Evolutionary conservation across 805 yeast genomes (phyloP), one percentile per base, ranked within the genome.

Genomic region (Saturnispora sekii): DNA sequence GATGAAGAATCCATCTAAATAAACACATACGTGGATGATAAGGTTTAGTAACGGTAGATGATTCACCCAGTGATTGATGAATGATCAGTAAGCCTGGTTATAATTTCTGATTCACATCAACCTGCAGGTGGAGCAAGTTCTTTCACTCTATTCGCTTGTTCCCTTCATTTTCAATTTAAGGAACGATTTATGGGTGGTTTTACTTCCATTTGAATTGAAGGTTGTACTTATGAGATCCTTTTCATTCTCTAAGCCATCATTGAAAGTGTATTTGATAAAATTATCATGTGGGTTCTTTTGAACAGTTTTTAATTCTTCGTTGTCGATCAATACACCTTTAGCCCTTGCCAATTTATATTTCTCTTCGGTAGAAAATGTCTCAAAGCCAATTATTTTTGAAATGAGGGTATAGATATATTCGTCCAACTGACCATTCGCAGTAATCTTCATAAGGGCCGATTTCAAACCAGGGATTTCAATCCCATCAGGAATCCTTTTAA

Each of bases 401-500:
- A 84, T 76, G 28, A 79, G 72, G 46, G 70, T 68, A 46, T 77
- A 76, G 29, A 86, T 72, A 11, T 68, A 57, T 29, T 70, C 53
- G 44, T 67, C 74, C 35, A 83, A 60, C 15, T 77, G 81, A 48
- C 83, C 79, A 49, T 81, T 84, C 28, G 66, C 69, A 10, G 82
- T 70, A 10, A 90, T 81, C 15, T 74, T 72, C 10, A 74, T 64
- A 32, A 90, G 63, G 0, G 84, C 77, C 2, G 64, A 63, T 51
- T 76, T 76, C 39, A 90, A 65, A 0, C 84, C 94, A 4, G 72
- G 76, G 40, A 90, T 77, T 47, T 73, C 71, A 53, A 80, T 70
- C 28, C 75, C 70, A 9, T 66, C 63, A 0, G 90, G 84, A 48
- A 89, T 81, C 29, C 77, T 65, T 46, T 72, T 67, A 30, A 89